Base-by-base conservation (phyloP, 2,329 filamentous ascomycete species). In the Exophiala lecanii-corni region DNA sequence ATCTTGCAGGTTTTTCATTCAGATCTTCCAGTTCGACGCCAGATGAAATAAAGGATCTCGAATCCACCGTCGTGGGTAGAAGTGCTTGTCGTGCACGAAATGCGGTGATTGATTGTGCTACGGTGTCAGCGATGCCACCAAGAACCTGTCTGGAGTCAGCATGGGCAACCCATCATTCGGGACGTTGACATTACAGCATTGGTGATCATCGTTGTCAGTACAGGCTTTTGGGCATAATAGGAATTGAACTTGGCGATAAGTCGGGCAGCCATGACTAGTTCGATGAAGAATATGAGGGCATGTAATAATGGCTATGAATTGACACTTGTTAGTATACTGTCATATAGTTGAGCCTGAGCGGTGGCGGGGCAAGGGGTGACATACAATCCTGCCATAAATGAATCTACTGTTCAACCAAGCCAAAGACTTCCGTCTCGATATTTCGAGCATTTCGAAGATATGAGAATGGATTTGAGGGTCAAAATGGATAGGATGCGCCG, bases 151-250 rank as follows among this genome's bases (percentile, higher is more conserved):
- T 15, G 26, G 13, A 17, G 33, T 50, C 33, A 49, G 44, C 18
- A 31, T 18, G 16, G 7, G 9, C 17, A 5, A 5, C 26, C 12
- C n/a, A 16, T 13, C 3, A 5, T 17, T 21, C 23, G 21, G 39
- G 15, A 23, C 40, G 35, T 20, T 39, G 26, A 42, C 50, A 77
- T 61, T 79, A 84, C 84, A 55, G 92, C 86, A 71, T 98, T 98
- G 64, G 91, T 95, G 62, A 96, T 87, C 91, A 98, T 98, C 68
- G 94, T 98, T 50, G 92, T 98, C 59, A 98, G 79, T 31, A 98
- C 86, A 60, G 91, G 92, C 61, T 86, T 85, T 61, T 89, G 82
- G 55, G 87, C 83, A 77, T 97, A 98, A 71, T 94, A 95, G 55
- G 81, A 77, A 69, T 95, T 96, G 75, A 94, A 98, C 62, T 88